phyloP scores from a whole-genome alignment of 257 asterid genomes.

The Ilex asprella region DNA sequence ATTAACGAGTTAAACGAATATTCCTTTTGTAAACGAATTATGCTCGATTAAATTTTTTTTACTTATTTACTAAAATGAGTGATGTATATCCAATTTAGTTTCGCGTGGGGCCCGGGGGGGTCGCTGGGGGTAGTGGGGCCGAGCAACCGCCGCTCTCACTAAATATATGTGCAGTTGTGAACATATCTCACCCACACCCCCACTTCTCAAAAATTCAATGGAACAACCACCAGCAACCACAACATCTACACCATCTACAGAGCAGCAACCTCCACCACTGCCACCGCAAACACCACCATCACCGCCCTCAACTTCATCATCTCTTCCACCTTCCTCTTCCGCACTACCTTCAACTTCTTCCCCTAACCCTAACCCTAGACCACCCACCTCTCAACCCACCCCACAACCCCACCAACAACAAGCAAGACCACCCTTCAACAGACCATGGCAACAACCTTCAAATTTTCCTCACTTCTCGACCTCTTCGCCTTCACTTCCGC shows the following conservation, averaged over 20 bases:
- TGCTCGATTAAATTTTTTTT: no score
- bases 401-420: conserved; percentile 33
- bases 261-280: conserved; percentile 7
- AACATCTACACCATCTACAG: conserved; percentile 5
- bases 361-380: conserved; percentile 22
- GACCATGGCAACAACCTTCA: conserved; percentile 57
- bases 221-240: conserved; percentile 28
- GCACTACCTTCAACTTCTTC: conserved; percentile 10
- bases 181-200: no score
- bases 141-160: no score
- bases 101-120: no score
- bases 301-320: conserved; percentile 11
- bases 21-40: no score
- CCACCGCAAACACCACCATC: conserved; percentile 25
- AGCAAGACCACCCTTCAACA: conserved; percentile 43
- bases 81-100: no score
- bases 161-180: no score
- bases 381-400: conserved; percentile 22
- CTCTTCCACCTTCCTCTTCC: neutral
- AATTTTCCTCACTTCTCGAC: conserved; percentile 44
- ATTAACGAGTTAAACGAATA: no score
- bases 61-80: no score
- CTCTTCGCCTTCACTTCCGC: conserved; percentile 34
- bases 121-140: no score
- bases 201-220: conserved; percentile 19